Evolutionary conservation across 768 basidiomycete genomes (phyloP).

Genomic region (Agrocybe praecox): DNA sequence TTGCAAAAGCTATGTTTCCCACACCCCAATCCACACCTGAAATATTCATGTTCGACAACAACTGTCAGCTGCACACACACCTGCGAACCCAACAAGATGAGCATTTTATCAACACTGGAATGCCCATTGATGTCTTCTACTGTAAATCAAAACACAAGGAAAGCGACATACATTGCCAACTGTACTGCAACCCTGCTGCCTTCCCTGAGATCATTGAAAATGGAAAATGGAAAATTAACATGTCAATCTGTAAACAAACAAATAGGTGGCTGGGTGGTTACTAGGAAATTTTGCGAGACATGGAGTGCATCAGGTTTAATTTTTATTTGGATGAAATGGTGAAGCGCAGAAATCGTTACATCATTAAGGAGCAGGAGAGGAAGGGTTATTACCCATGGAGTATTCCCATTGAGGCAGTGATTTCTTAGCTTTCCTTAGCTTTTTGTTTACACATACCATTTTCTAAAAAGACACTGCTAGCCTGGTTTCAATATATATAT

Average conservation of each 20-base stretch:
- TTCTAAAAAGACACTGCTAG: too few species aligned
- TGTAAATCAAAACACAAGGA: constrained; percentile 27
- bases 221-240: constrained; percentile 29
- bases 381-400: not conserved
- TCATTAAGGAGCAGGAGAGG: not conserved
- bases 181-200: constrained; percentile 24
- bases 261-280: constrained; percentile 35
- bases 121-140: constrained; percentile 29
- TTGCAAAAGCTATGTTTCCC: constrained; percentile 20
- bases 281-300: constrained; percentile 30
- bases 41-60: constrained; percentile 25
- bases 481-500: too few species aligned
- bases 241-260: constrained; percentile 34
- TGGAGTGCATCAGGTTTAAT: constrained; percentile 24
- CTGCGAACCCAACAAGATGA: constrained; percentile 12
- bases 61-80: constrained; percentile 21
- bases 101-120: constrained; percentile 14
- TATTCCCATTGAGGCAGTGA: not conserved
- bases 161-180: constrained; percentile 22
- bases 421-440: too few species aligned
- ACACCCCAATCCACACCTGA: constrained; percentile 19
- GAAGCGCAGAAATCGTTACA: constrained; percentile 7
- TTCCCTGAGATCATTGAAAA: constrained; percentile 19
- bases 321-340: constrained; percentile 40
- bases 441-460: too few species aligned